Evolutionary conservation across 805 yeast species (phyloP), one percentile per base, ranked within the genome.

Genomic region (Suhomyces faveliae): DNA sequence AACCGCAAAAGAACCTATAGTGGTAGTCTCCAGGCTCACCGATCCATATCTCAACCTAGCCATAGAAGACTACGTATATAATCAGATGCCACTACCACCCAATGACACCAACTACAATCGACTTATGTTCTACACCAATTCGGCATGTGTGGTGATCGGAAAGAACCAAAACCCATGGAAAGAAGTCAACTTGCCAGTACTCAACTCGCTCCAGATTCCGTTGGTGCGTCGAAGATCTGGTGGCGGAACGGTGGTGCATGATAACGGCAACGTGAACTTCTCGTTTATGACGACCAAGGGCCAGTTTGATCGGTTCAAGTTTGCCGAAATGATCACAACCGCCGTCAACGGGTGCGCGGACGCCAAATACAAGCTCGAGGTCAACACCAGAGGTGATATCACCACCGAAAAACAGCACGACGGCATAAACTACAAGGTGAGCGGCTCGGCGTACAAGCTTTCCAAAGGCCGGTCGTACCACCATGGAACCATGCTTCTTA

Each of bases 171-270:
- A 90, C 53, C 96, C 97, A 2, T 92, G 92, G 89, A 80, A 83
- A 49, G 99, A 94, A 62, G 77, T 83, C 35, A 87, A 88, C 57
- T 48, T 94, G 2, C 75, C 80, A 0, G 59, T 80, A 11, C 67
- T 87, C 4, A 67, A 74, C 3, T 54, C 70, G 0, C 63, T 78
- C 3, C 70, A 70, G 2, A 74, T 88, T 21, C 92, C 96, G 0
- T 60, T 91, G 6, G 61, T 94, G 5, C 73, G 99, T 55, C 73
- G 99, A 47, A 71, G 78, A 42, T 84, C 94, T 7, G 99, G 99
- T 0, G 99, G 99, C 1, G 99, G 99, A 0, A 83, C 97, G 0
- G 99, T 94, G 0, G 96, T 90, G 9, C 99, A 94, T 63, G 99
- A 92, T 64, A 54, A 74, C 4, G 96, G 97, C 0, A 94, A 94